phyloP scores from a whole-genome alignment of 176 grass and related monocot species.

The Phoenix roebelenii region DNA sequence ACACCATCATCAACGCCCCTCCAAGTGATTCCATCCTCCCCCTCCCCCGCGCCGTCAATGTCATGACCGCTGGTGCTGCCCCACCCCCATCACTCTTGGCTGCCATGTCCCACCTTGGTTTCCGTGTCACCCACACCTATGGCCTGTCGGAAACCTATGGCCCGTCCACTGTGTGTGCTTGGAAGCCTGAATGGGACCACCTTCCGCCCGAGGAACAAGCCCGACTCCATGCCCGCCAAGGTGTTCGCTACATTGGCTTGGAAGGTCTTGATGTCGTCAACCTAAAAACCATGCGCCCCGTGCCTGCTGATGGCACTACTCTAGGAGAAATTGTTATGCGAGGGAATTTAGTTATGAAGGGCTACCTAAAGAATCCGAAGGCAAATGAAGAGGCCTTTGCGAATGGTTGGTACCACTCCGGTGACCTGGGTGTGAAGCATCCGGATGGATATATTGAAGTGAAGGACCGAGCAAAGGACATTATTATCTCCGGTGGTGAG shows the following conservation, averaged over 20 bases:
- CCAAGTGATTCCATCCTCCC: constrained; percentile 5
- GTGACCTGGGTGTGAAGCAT: constrained; percentile 31
- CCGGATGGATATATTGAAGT: constrained; percentile 24
- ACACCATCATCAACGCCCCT: constrained; percentile 21
- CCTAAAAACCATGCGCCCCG: constrained; percentile 17
- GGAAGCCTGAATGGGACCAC: constrained; percentile 34
- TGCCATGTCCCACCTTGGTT: constrained; percentile 23
- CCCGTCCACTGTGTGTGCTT: constrained; percentile 8
- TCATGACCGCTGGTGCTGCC: constrained; percentile 26
- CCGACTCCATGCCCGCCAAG: constrained; percentile 21
- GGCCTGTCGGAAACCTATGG: constrained; percentile 33
- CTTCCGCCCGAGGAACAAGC: constrained; percentile 12
- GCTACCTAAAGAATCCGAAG: constrained; percentile 23
- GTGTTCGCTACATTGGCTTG: constrained; percentile 19
- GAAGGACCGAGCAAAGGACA: constrained; percentile 27
- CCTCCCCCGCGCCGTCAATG: constrained; percentile 12
- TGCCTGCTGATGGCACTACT: constrained; percentile 23
- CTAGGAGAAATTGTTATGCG: constrained; percentile 30
- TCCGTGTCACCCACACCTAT: constrained; percentile 31
- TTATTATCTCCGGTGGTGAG: constrained; percentile 31
- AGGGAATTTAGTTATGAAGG: constrained; percentile 32
- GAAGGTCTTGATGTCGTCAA: constrained; percentile 20
- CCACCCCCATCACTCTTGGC: constrained; percentile 25
- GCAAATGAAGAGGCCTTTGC: constrained; percentile 22
- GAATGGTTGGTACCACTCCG: constrained; percentile 27